Conservation (phyloP, 139 green algal species). For the Closterium sp. region DNA sequence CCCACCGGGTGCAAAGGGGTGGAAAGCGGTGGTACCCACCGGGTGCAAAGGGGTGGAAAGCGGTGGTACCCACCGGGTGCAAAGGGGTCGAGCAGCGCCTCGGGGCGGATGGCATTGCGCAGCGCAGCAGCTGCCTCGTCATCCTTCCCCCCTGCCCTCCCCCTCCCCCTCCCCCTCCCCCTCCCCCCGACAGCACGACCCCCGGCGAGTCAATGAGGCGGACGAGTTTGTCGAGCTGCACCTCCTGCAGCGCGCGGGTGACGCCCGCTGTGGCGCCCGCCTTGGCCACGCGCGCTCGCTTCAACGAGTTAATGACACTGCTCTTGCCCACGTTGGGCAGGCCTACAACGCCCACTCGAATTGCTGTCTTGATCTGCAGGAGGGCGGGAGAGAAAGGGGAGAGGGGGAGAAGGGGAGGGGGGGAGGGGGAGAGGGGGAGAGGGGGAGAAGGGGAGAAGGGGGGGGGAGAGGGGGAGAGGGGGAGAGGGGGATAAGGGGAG, state of each 20-base stretch:
- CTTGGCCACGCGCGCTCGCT: conserved; percentile 78
- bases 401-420: neutral
- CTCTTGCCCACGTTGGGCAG: conserved; percentile 98
- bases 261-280: conserved; percentile 60
- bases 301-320: conserved; percentile 95
- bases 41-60: conserved; percentile 50
- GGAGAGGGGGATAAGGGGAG: neutral
- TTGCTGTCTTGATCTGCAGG: conserved; percentile 79
- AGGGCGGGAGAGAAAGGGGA: neutral
- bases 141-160: neutral
- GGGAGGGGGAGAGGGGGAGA: neutral
- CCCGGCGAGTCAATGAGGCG: conserved; percentile 89
- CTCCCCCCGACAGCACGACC: conserved; percentile 67
- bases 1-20: conserved; percentile 65
- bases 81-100: conserved; percentile 77
- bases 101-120: conserved; percentile 85
- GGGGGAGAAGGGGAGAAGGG: neutral
- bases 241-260: conserved; percentile 71
- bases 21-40: neutral
- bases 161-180: conserved; percentile 22
- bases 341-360: conserved; percentile 95
- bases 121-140: conserved; percentile 72
- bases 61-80: conserved; percentile 38
- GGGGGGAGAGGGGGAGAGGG: neutral
- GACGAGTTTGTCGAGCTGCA: conserved; percentile 93